Base-by-base conservation (phyloP, 139 green algal species). In the Pycnococcus provasolii region DNA sequence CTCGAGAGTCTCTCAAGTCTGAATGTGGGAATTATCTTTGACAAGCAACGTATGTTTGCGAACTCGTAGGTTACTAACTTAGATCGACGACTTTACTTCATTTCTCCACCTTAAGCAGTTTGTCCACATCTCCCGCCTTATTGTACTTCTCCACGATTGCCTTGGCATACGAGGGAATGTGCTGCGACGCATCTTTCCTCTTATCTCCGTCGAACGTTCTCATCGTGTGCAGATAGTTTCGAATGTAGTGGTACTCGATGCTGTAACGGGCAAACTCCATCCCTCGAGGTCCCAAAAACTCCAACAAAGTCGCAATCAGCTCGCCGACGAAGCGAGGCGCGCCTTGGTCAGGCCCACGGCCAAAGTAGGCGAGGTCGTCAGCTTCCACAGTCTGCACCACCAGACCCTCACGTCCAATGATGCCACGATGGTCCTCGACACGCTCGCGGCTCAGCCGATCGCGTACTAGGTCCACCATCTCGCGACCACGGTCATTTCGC, bases 201-300 rank as follows among this genome's bases (percentile, higher is more conserved):
- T 26, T 26, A 26, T 26, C 57, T 4, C 2, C 71, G 68, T 68
- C 77, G 61, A 62, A 80, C 1, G 43, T 50, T 13, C 90, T 75
- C 50, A 80, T 69, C 44, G 96, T 85, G 65, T 92, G 81, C 15
- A 96, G 70, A 66, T 84, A 96, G 70, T 96, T 96, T 42, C 94
- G 80, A 45, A 95, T 88, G 75, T 86, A 90, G 79, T 99, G 93
- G 68, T 99, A 99, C 66, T 97, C 92, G 2, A 99, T 81, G 42
- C 70, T 87, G 77, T 97, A 99, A 15, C 78, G 73, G 1, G 79
- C 94, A 83, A 99, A 99, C 76, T 97, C 92, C 8, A 99, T 68
- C 1, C 94, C 94, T 68, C 91, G 92, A 2, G 91, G 91, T 1
- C 88, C 88, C 40, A 98, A 58, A 50, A 67, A 72, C 53, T 79